Conservation (phyloP, 441 rosid species). For the Gossypium schwendimanii region DNA sequence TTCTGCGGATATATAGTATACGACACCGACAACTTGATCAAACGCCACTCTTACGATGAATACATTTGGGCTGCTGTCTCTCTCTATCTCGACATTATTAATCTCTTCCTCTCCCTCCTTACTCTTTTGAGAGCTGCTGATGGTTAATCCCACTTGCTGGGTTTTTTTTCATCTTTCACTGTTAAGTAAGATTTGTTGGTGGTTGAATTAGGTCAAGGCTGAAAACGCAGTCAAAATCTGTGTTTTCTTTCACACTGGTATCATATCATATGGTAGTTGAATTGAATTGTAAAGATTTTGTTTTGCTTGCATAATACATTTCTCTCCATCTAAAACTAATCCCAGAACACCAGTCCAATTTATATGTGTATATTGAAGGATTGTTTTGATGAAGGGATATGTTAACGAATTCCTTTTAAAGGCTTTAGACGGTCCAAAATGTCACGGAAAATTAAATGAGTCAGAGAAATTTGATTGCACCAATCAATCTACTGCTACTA, state of each 20-base stretch:
- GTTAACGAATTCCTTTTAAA: neutral
- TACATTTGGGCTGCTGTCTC: conserved; percentile 67
- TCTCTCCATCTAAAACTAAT: neutral
- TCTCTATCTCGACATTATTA: conserved; percentile 50
- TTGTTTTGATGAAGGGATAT: neutral
- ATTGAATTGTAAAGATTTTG: neutral
- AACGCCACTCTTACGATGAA: conserved; percentile 54
- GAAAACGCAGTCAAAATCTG: neutral
- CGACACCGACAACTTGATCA: conserved; percentile 18
- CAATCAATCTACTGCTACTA: neutral
- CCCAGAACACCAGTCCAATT: no score
- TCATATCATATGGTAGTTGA: no score
- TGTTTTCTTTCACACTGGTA: no score
- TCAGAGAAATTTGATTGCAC: neutral
- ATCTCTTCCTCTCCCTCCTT: conserved; percentile 51
- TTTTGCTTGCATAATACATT: neutral
- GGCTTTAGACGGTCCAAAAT: neutral
- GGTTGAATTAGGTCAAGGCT: neutral
- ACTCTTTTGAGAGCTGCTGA: conserved; percentile 54
- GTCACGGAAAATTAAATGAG: neutral
- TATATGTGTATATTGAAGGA: neutral
- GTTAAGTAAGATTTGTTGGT: neutral
- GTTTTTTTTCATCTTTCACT: neutral
- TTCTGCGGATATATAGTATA: conserved; percentile 56
- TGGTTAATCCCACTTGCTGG: conserved; percentile 4